Conservation (phyloP, 1,284 basidiomycete species). For the Microbotryum silenes-acaulis region DNA sequence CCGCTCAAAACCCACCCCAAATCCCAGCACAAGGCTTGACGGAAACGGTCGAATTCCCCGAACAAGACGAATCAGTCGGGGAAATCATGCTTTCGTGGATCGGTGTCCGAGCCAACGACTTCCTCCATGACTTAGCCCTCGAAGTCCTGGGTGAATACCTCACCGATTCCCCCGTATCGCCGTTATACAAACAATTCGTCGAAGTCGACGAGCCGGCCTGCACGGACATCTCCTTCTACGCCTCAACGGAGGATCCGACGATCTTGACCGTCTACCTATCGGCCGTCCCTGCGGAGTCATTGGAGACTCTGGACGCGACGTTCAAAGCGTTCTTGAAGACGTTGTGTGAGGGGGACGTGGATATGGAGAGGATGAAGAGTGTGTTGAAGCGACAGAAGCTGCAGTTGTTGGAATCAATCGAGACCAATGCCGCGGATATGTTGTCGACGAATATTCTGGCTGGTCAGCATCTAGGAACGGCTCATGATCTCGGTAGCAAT, state of each 20-base stretch:
- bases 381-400: conserved; percentile 74
- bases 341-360: conserved; percentile 69
- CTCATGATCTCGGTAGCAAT: conserved; percentile 51
- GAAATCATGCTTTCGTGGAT: conserved; percentile 74
- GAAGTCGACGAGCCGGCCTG: conserved; percentile 87
- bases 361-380: conserved; percentile 86
- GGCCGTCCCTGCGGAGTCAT: conserved; percentile 72
- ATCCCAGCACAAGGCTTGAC: not conserved
- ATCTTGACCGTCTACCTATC: conserved; percentile 71
- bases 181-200: conserved; percentile 85
- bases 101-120: conserved; percentile 60
- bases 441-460: conserved; percentile 41
- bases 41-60: conserved; percentile 84
- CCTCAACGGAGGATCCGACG: conserved; percentile 62
- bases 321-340: conserved; percentile 63
- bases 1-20: conserved; percentile 22
- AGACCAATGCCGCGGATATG: conserved; percentile 42
- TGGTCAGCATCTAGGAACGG: conserved; percentile 37
- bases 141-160: conserved; percentile 82
- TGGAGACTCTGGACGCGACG: conserved; percentile 63
- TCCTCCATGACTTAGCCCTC: conserved; percentile 72
- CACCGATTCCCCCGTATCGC: conserved; percentile 79
- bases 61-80: conserved; percentile 86
- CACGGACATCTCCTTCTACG: conserved; percentile 71
- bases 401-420: conserved; percentile 41